Percentiles rank a stretch among this genome's conserved stretches.
Conservation (phyloP, 805 yeast species). For the Monosporozyma solicola region DNA sequence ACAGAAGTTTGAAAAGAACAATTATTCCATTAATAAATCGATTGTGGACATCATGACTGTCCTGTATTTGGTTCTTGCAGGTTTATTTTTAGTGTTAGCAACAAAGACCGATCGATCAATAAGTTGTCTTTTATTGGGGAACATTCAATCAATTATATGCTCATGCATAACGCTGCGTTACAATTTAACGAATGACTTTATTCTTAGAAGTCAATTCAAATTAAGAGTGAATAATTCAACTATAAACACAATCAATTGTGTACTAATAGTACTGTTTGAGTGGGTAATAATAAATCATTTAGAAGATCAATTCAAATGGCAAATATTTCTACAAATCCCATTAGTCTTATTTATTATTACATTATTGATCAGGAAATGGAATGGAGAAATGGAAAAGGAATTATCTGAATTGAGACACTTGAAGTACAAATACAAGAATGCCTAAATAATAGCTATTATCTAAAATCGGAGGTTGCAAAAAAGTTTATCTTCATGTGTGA, state of each 20-base stretch:
- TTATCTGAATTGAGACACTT: slow-evolving; percentile 15
- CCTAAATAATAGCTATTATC: slow-evolving; percentile 5
- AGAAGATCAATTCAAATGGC: slow-evolving; percentile 7
- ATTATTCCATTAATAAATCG: slow-evolving; percentile 12
- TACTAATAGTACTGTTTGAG: slow-evolving; percentile 19
- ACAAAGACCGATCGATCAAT: slow-evolving; percentile 8
- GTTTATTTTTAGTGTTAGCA: slow-evolving; percentile 17
- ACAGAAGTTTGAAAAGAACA: slow-evolving; percentile 17
- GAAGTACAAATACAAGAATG: slow-evolving; percentile 28
- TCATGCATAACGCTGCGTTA: slow-evolving; percentile 23
- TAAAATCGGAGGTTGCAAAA: too few relatives aligned
- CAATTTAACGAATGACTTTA: slow-evolving; percentile 17
- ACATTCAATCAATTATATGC: slow-evolving; percentile 19
- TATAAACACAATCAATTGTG: slow-evolving; percentile 16
- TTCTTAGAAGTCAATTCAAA: slow-evolving; percentile 9
- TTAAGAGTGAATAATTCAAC: slow-evolving; percentile 12
- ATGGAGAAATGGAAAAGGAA: slow-evolving; percentile 16
- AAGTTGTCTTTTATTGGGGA: slow-evolving; percentile 8
- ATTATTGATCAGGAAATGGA: slow-evolving; percentile 15
- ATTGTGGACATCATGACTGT: slow-evolving; percentile 15
- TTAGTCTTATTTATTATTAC: slow-evolving; percentile 16
- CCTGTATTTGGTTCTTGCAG: slow-evolving; percentile 16
- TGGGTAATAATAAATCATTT: slow-evolving; percentile 20
- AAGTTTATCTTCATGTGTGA: too few relatives aligned
- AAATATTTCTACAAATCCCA: slow-evolving; percentile 19